Base-by-base conservation (phyloP, 257 asterid species). In the Knoxia roxburghii region DNA sequence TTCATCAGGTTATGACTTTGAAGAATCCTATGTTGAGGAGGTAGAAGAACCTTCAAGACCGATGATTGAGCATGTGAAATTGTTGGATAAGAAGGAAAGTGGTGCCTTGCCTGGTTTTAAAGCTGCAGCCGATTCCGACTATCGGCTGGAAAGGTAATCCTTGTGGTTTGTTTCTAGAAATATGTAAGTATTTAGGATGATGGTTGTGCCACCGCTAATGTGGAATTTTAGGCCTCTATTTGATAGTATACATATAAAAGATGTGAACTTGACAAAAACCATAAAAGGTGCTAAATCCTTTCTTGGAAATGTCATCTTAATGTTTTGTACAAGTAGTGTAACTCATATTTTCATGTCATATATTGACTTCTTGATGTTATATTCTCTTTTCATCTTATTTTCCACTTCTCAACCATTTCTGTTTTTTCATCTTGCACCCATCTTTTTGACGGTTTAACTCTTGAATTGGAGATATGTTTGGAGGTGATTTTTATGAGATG, bases 21-120 rank as follows among this genome's bases (percentile, higher is more conserved):
- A 84, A 84, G 96, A 81, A 65, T 78, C 79, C 30, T 82, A 84
- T 70, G 85, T 90, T 68, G 95, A 90, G 77, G 96, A 93, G 70
- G 78, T 85, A 71, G 99, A 93, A 73, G 99, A 90, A 69, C 90
- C 96, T 76, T 74, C 95, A 69, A 72, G 68, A 72, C 86, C 73
- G 45, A 83, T 78, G 59, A 69, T 64, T 62, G 86, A 80, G 67
- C 77, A 75, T 77, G 76, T 81, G 80, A 86, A 84, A 73, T 76
- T 83, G 79, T 71, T 86, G 79, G 87, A 81, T 72, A 82, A 64
- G 70, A 83, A 78, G 80, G 80, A 80, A 71, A 79, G 76, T 21
- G 95, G 73, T 75, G 77, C 78, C 83, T 81, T 92, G 68, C 80
- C 81, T 67, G 97, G 96, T 29, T 93, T 93, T 71, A 86, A 83